Conservation (phyloP, 441 rosid genomes). For the Hura crepitans region DNA sequence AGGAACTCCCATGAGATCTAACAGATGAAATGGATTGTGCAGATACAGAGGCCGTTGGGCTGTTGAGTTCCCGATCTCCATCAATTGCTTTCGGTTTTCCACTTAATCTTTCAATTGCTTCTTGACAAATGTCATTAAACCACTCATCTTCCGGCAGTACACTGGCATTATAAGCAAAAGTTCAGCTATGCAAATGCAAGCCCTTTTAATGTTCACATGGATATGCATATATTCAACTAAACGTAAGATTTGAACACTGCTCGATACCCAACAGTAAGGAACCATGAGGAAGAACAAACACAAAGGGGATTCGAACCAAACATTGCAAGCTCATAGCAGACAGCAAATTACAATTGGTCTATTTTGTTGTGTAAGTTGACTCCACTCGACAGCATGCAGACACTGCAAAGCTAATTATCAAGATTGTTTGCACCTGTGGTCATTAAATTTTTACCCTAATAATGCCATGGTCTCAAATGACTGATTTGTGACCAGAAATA, state of each 20-base stretch:
- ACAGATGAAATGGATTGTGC: slow-evolving; percentile 94
- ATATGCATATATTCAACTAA: background rate
- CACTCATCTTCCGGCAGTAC: slow-evolving; percentile 87
- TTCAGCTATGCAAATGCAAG: slow-evolving; percentile 13
- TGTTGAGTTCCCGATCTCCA: slow-evolving; percentile 64
- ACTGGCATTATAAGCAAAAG: slow-evolving; percentile 36
- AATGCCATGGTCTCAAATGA: too few relatives aligned
- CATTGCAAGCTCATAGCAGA: background rate
- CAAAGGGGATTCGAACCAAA: background rate
- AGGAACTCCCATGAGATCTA: slow-evolving; percentile 86
- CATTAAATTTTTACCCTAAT: too few relatives aligned
- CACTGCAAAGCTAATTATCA: too few relatives aligned
- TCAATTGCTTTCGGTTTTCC: slow-evolving; percentile 66
- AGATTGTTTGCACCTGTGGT: too few relatives aligned
- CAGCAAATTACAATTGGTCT: background rate
- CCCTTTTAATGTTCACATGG: too few relatives aligned
- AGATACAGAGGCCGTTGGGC: slow-evolving; percentile 95
- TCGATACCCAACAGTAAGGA: background rate
- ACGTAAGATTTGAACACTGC: background rate
- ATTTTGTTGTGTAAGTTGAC: background rate
- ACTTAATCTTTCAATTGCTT: slow-evolving; percentile 75
- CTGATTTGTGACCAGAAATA: too few relatives aligned
- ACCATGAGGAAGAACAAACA: background rate
- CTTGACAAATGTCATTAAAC: slow-evolving; percentile 81
- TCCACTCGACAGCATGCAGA: background rate